A percentile compares a stretch with the other conserved stretches of the same genome.
Conservation (phyloP, 108 stramenopile species). For the Skeletonema tropicum region DNA sequence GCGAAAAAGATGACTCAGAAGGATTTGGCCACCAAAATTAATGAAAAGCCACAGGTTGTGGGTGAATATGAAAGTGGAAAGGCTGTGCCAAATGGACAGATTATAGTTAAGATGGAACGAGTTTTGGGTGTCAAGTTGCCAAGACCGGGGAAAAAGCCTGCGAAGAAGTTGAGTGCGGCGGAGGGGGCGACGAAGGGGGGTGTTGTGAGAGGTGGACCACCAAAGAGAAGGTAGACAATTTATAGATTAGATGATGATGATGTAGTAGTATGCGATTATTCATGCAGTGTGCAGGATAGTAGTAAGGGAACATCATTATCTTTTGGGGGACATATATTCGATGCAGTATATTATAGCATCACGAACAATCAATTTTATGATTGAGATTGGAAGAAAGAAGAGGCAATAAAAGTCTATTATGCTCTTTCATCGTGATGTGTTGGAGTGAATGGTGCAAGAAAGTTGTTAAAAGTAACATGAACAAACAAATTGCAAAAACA, state of each 20-base stretch:
- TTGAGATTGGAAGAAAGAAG: not conserved
- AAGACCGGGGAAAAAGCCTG: constrained; percentile 76
- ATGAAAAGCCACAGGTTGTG: constrained; percentile 97
- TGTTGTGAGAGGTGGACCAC: constrained; percentile 74
- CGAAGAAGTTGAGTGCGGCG: constrained; percentile 45
- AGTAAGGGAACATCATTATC: too few relatives aligned
- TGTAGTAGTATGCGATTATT: too few relatives aligned
- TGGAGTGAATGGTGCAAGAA: not conserved
- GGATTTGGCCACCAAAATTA: constrained; percentile 94
- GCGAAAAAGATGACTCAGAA: constrained; percentile 98
- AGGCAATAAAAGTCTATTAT: not conserved
- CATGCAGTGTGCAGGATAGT: too few relatives aligned
- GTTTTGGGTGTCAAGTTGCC: constrained; percentile 90
- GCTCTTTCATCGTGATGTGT: not conserved
- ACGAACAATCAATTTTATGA: not conserved
- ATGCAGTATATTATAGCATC: not conserved
- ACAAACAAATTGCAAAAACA: not conserved
- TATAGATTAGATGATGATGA: too few relatives aligned
- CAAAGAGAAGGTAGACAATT: constrained; percentile 79
- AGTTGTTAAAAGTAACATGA: not conserved
- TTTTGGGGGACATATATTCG: too few relatives aligned
- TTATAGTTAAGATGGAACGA: constrained; percentile 93
- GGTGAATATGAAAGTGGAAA: constrained; percentile 96
- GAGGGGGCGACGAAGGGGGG: constrained; percentile 48
- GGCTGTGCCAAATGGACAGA: constrained; percentile 95